Evolutionary conservation across 1,139 yeast genomes (phyloP).

Genomic region (Saccharomyces hybrid): DNA sequence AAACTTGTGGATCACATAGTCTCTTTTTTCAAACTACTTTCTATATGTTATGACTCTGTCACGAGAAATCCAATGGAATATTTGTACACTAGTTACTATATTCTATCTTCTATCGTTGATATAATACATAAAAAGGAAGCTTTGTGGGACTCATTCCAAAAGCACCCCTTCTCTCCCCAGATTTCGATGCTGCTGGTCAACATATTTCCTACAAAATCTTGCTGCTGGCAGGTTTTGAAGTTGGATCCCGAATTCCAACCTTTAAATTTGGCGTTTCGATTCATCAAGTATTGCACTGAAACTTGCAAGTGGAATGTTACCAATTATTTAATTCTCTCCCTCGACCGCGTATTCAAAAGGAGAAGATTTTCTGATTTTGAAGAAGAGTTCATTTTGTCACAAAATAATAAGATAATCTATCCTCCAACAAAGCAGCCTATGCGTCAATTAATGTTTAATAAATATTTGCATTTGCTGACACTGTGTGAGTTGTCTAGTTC

Average conservation of each 20-base stretch:
- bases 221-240: slow-evolving; percentile 20
- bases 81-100: slow-evolving; percentile 16
- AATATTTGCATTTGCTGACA: slow-evolving; percentile 17
- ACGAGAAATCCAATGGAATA: slow-evolving; percentile 5
- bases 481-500: slow-evolving; percentile 11
- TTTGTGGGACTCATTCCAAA: slow-evolving; percentile 20
- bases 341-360: slow-evolving; percentile 22
- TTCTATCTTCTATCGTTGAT: slow-evolving; percentile 17
- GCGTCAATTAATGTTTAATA: slow-evolving; percentile 20
- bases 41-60: slow-evolving; percentile 14
- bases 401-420: slow-evolving; percentile 9
- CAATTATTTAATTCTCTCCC: slow-evolving; percentile 14
- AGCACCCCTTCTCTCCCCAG: slow-evolving; percentile 13
- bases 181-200: slow-evolving; percentile 14
- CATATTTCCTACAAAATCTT: slow-evolving; percentile 18
- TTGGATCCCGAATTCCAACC: slow-evolving; percentile 10
- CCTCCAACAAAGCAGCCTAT: slow-evolving; percentile 1
- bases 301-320: slow-evolving; percentile 19
- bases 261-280: slow-evolving; percentile 13
- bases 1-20: slow-evolving; percentile 23
- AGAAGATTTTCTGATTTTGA: slow-evolving; percentile 25
- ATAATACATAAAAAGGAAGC: slow-evolving; percentile 6
- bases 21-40: slow-evolving; percentile 23
- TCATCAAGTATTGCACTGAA: slow-evolving; percentile 14
- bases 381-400: slow-evolving; percentile 14